Conservation (phyloP, 441 rosid genomes). For the Aquilaria agallochum region DNA sequence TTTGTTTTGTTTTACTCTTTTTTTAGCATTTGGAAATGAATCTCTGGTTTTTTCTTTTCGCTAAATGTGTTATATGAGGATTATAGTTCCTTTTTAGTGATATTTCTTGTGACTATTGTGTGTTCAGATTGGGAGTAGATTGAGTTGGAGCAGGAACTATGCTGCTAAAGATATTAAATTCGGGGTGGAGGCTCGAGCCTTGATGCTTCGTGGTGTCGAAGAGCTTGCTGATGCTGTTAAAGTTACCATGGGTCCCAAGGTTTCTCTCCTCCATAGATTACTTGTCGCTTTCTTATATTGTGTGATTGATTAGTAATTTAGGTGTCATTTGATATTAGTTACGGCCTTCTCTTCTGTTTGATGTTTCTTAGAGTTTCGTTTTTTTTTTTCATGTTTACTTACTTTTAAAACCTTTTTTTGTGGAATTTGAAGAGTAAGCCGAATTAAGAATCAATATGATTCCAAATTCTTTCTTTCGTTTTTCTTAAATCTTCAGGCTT, state of each 20-base stretch:
- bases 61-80: background rate
- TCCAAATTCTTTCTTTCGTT: too few species aligned
- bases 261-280: slow-evolving; percentile 4
- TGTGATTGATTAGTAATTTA: background rate
- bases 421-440: too few species aligned
- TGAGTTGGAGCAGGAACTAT: slow-evolving; percentile 64
- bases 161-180: slow-evolving; percentile 75
- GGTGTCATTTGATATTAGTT: too few species aligned
- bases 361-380: too few species aligned
- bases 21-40: background rate
- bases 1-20: background rate
- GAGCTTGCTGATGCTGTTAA: slow-evolving; percentile 85
- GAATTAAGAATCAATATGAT: too few species aligned
- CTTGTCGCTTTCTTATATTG: too few species aligned
- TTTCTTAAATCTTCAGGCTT: too few species aligned
- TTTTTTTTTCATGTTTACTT: too few species aligned
- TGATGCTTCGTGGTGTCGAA: slow-evolving; percentile 89
- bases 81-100: background rate
- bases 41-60: background rate
- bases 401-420: too few species aligned
- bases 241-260: slow-evolving; percentile 98
- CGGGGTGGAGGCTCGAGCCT: slow-evolving; percentile 82
- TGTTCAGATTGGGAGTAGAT: slow-evolving; percentile 63
- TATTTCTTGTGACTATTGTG: background rate
- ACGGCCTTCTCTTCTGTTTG: background rate